A percentile compares a stretch with the other conserved stretches of the same genome.
Evolutionary conservation across 345 rosid genomes (phyloP).

Genomic region (Odontarrhena argentea): DNA sequence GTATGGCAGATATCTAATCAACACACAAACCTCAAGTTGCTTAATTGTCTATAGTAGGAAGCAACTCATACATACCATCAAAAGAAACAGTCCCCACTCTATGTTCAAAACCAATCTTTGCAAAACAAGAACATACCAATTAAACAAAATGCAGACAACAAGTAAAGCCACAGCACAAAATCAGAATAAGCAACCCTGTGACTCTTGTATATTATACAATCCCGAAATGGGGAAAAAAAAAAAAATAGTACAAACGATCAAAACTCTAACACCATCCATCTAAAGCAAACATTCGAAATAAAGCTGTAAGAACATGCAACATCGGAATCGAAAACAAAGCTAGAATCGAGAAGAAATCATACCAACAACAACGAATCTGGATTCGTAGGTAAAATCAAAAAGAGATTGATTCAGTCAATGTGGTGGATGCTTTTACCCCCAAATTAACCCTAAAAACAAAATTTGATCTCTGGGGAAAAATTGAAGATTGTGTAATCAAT

Average conservation of each 20-base stretch:
- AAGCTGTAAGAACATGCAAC: constrained; percentile 32
- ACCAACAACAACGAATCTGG: constrained; percentile 11
- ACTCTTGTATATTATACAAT: constrained; percentile 4
- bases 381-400: constrained; percentile 14
- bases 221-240: constrained; percentile 17
- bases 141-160: not conserved
- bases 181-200: constrained; percentile 7
- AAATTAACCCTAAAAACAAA: constrained; percentile 33
- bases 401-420: constrained; percentile 25
- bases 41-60: not conserved
- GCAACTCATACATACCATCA: not conserved
- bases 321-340: constrained; percentile 21
- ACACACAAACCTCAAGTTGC: not conserved
- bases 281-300: not conserved
- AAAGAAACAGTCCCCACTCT: constrained; percentile 6
- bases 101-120: not conserved
- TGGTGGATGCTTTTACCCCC: constrained; percentile 23
- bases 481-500: constrained; percentile 26
- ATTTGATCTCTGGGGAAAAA: constrained; percentile 1
- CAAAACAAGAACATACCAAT: not conserved
- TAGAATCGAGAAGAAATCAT: constrained; percentile 15
- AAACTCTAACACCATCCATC: constrained; percentile 18
- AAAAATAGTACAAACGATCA: constrained; percentile 4
- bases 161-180: not conserved
- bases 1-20: not conserved